Percentiles rank a stretch among this genome's conserved stretches.
Evolutionary conservation across 2,329 filamentous ascomycete species (phyloP).

Genomic region (Ceratocystis cubensis): DNA sequence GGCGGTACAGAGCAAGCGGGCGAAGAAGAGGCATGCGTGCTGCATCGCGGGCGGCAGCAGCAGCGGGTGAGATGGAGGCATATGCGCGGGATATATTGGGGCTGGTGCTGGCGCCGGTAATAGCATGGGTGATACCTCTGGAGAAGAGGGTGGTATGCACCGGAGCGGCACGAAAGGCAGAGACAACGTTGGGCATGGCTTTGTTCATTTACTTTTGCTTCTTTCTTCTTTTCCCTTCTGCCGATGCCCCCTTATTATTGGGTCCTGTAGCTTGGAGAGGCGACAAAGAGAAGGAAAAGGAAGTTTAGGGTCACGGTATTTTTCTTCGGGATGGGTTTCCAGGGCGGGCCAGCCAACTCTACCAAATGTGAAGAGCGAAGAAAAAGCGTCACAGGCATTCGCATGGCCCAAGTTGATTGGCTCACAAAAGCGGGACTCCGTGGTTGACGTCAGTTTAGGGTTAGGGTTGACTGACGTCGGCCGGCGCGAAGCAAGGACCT

Average conservation of each 20-base stretch:
- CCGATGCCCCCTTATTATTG: neutral
- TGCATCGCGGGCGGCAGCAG: slow-evolving; percentile 27
- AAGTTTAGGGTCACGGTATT: no score
- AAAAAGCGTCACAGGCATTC: neutral
- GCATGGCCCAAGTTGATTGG: neutral
- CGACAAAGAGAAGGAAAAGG: neutral
- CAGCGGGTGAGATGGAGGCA: slow-evolving; percentile 4
- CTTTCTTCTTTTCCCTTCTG: neutral
- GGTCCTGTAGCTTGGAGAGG: neutral
- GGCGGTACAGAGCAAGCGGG: slow-evolving; percentile 78
- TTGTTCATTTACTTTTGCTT: neutral
- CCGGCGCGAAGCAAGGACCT: neutral
- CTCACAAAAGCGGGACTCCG: neutral
- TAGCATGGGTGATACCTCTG: no score
- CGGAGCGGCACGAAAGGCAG: slow-evolving; percentile 3
- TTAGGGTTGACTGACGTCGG: neutral
- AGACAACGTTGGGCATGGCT: neutral
- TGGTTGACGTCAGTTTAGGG: neutral
- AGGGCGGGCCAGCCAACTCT: neutral
- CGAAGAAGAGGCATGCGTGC: slow-evolving; percentile 59
- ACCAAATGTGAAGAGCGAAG: neutral
- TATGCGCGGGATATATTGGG: neutral
- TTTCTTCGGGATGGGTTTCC: neutral
- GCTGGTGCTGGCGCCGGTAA: neutral
- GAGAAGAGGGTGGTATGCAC: neutral